These are phyloP conservation scores for Caryocar brasiliense DNA, from an alignment of 441 rosid genomes.

Conservation along the genomic window DNA sequence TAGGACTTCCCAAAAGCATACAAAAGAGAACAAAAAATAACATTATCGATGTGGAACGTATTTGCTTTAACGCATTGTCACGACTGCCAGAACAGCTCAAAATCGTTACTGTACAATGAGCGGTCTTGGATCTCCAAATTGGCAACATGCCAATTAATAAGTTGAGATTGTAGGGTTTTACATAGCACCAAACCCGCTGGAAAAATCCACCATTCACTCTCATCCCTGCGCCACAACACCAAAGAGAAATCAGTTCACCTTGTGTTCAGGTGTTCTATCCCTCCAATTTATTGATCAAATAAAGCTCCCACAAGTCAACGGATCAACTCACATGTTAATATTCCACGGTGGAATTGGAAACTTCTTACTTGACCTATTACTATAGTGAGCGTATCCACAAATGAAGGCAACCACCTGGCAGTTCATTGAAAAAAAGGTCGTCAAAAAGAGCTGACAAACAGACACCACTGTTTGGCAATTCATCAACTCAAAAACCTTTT, in stretches of 20 bases:
- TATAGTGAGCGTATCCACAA: conserved; percentile 87
- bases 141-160: conserved; percentile 88
- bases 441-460: not conserved
- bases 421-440: not conserved
- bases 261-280: not conserved
- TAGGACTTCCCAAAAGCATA: conserved; percentile 18
- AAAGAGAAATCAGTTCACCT: too few species aligned
- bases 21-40: conserved; percentile 13
- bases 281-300: not conserved
- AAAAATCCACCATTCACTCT: conserved; percentile 99
- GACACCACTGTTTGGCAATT: not conserved
- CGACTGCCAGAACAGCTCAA: conserved; percentile 93
- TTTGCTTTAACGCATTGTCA: conserved; percentile 27
- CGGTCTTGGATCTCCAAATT: conserved; percentile 99
- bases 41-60: conserved; percentile 16
- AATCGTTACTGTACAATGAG: conserved; percentile 85
- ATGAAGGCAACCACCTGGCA: conserved; percentile 75
- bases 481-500: not conserved
- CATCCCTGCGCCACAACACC: conserved; percentile 91
- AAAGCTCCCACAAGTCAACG: not conserved
- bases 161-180: conserved; percentile 87
- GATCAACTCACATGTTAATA: conserved; percentile 80
- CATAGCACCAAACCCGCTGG: conserved; percentile 91
- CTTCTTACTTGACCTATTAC: conserved; percentile 49
- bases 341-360: conserved; percentile 88